Base-by-base conservation (phyloP, 495 filamentous ascomycete species). In the Hypoxylon subgilvum region DNA sequence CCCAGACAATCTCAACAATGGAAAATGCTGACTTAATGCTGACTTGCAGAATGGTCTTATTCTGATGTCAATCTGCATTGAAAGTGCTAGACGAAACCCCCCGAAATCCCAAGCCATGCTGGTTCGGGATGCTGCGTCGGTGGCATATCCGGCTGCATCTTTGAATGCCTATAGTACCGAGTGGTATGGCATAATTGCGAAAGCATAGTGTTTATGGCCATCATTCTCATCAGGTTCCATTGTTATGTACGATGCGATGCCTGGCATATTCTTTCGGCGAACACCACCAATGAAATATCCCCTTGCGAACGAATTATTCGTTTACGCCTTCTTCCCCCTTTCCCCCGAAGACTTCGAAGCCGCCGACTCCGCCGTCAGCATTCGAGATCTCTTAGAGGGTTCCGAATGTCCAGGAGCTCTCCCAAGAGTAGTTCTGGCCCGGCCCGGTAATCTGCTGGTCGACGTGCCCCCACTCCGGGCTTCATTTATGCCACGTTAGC, bases 391-490 rank as follows among this genome's bases (percentile, higher is more conserved):
- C 32, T 72, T 51, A 74, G 12, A 78, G 30, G 5, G 57, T 63
- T n/a, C 72, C 67, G 56, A 79, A 78, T 6, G 74, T 77, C 77
- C 76, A 79, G 39, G 77, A 78, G 54, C 76, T 78, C 56, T 76
- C 71, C 77, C 74, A 77, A n/a, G 58, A 69, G 59, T 78, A 78
- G 25, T 32, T 68, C 65, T 75, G 48, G 4, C 79, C 78, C 6
- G 86, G 84, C 1, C 81, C 78, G 46, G 73, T 83, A 50, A 89
- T 79, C 72, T 88, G 82, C 52, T 78, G 72, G 12, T 72, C 72
- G 32, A 73, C 52, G 34, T 86, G 84, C 9, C 82, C 83, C 88
- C 89, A 92, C 70, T 89, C 77, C 8, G 88, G 88, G 28, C 76
- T 79, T 30, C n/a, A 19, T 31, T 35, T 16, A 56, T 51, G 28